Percentiles rank a stretch among this genome's conserved stretches.
Evolutionary conservation across 148 eudicot genomes (phyloP).

Genomic region (Heliosperma pusillum): DNA sequence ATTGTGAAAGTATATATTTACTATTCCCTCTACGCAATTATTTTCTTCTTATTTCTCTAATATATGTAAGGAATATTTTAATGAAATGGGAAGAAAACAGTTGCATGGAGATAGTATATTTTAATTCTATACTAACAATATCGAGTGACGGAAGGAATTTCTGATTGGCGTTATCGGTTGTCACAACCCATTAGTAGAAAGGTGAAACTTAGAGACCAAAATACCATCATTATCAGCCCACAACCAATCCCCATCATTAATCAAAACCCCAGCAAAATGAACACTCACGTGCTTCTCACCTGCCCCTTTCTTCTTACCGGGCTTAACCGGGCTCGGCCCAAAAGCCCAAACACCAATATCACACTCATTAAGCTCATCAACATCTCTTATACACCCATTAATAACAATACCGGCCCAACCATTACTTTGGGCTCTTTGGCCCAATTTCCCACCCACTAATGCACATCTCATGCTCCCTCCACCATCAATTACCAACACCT

Average conservation of each 20-base stretch:
- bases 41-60: no score
- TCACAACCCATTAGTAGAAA: neutral
- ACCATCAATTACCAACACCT: constrained; percentile 74
- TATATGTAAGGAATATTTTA: no score
- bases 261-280: constrained; percentile 51
- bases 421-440: constrained; percentile 56
- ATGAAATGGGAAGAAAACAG: no score
- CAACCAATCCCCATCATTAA: constrained; percentile 70
- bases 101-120: no score
- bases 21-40: no score
- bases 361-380: constrained; percentile 70
- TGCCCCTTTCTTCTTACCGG: constrained; percentile 54
- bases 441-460: constrained; percentile 64
- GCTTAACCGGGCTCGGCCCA: constrained; percentile 63
- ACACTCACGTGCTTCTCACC: constrained; percentile 59
- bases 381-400: constrained; percentile 76
- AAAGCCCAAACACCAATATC: constrained; percentile 75
- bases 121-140: no score
- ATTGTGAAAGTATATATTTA: no score
- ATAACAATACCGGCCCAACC: constrained; percentile 77
- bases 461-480: constrained; percentile 74
- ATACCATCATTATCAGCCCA: constrained; percentile 86
- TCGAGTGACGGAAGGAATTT: no score
- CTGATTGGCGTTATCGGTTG: no score
- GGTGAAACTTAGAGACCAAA: constrained; percentile 39